Evolutionary conservation across 83 land plant species (phyloP).

Genomic region (Picea engelmannii): DNA sequence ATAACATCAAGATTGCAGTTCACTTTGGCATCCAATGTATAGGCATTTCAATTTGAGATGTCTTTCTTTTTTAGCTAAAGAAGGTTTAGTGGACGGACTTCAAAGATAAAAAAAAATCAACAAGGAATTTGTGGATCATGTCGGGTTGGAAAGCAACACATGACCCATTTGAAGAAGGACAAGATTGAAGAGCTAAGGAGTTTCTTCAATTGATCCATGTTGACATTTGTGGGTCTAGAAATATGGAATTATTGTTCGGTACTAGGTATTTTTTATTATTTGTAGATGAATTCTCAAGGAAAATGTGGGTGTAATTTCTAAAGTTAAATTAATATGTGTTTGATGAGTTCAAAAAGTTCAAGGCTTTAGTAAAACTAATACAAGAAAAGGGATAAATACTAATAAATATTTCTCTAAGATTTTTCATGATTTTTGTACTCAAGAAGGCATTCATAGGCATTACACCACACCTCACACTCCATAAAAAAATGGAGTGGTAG

Average conservation of each 20-base stretch:
- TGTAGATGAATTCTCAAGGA: constrained; percentile 1
- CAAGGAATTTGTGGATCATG: not conserved
- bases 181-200: not conserved
- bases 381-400: not conserved
- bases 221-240: not conserved
- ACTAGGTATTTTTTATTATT: not conserved
- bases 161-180: not conserved
- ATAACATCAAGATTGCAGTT: not conserved
- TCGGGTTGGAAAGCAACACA: not conserved
- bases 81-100: not conserved
- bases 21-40: not conserved
- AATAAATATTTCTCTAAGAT: not conserved
- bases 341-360: not conserved
- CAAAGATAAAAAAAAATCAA: not conserved
- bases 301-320: not conserved
- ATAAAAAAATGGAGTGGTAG: not conserved
- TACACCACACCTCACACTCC: not conserved
- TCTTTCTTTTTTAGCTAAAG: constrained; percentile 1
- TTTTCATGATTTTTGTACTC: not conserved
- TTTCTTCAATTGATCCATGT: not conserved
- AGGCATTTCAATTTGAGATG: not conserved
- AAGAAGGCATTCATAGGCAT: not conserved
- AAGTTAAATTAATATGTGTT: not conserved
- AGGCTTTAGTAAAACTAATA: not conserved
- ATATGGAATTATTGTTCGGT: constrained; percentile 8